phyloP scores from a whole-genome alignment of 139 green algal species.

The Diplosphaera chodatii region DNA sequence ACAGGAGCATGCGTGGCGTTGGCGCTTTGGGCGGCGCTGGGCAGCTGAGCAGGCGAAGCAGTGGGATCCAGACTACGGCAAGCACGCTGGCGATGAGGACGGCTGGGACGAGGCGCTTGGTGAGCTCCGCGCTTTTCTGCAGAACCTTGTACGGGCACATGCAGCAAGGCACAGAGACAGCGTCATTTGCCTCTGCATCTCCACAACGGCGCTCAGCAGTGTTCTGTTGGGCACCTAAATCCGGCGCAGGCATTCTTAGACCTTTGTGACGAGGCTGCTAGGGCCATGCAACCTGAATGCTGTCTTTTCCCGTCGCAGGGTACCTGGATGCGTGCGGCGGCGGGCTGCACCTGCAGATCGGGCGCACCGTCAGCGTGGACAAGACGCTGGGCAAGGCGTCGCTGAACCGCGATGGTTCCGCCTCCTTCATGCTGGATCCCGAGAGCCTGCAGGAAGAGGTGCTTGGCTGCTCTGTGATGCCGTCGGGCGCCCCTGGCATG shows the following conservation, averaged over 20 bases:
- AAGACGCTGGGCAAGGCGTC: neutral
- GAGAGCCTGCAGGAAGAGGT: neutral
- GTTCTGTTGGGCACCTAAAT: too few relatives aligned
- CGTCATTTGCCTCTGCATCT: too few relatives aligned
- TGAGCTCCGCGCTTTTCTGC: neutral
- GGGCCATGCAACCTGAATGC: too few relatives aligned
- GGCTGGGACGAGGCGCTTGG: constrained; percentile 25
- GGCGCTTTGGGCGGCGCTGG: constrained; percentile 23
- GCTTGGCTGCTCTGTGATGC: too few relatives aligned
- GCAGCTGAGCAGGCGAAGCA: constrained; percentile 15
- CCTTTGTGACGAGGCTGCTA: too few relatives aligned
- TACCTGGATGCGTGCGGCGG: constrained; percentile 23
- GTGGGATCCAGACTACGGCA: constrained; percentile 14
- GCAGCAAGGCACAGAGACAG: too few relatives aligned
- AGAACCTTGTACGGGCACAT: too few relatives aligned
- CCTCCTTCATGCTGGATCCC: neutral
- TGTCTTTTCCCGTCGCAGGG: neutral
- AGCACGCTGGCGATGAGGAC: constrained; percentile 11
- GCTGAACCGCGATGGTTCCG: constrained; percentile 10
- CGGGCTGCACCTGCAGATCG: constrained; percentile 19
- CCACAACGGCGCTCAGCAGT: neutral
- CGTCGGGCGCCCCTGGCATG: too few relatives aligned
- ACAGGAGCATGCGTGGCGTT: constrained; percentile 17
- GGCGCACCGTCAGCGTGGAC: constrained; percentile 13
- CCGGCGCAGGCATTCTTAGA: too few relatives aligned